Percentiles rank a stretch among this genome's conserved stretches.
Conservation (phyloP, 805 yeast species). For the Debaryomyces castellii region DNA sequence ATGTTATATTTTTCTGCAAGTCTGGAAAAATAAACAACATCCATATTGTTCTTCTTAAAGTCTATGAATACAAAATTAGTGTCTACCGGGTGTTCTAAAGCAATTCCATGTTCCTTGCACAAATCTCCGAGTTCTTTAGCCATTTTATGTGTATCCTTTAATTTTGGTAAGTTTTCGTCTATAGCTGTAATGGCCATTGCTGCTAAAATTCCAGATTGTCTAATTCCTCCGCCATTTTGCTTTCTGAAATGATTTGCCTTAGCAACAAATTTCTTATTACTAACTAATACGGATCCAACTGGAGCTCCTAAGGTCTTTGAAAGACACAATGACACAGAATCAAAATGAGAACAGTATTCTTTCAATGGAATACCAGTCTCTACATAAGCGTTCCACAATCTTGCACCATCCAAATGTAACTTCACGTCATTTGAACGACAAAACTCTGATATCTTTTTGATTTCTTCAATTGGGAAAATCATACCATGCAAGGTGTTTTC, state of each 20-base stretch:
- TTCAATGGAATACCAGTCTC: constrained; percentile 40
- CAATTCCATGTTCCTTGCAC: constrained; percentile 27
- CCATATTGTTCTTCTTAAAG: constrained; percentile 27
- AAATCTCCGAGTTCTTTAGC: constrained; percentile 36
- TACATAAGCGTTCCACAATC: constrained; percentile 43
- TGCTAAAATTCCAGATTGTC: constrained; percentile 42
- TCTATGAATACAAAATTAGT: constrained; percentile 44
- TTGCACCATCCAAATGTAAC: constrained; percentile 44
- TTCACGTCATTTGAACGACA: constrained; percentile 32
- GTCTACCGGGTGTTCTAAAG: constrained; percentile 36
- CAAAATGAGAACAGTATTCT: constrained; percentile 40
- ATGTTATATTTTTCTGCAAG: constrained; percentile 59
- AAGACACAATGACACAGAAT: constrained; percentile 42
- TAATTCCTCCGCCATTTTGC: constrained; percentile 45
- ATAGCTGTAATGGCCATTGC: constrained; percentile 42
- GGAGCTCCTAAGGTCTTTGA: constrained; percentile 46
- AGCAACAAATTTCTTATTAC: constrained; percentile 25
- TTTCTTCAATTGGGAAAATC: constrained; percentile 40
- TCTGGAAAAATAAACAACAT: constrained; percentile 20
- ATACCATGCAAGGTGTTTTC: constrained; percentile 46
- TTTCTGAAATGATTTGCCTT: constrained; percentile 47
- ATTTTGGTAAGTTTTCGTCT: constrained; percentile 36
- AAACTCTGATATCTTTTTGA: constrained; percentile 32
- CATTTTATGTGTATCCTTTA: constrained; percentile 28
- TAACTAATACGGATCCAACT: constrained; percentile 42